Evolutionary conservation across 768 basidiomycete species (phyloP).

Genomic region (Agrocybe pediades): DNA sequence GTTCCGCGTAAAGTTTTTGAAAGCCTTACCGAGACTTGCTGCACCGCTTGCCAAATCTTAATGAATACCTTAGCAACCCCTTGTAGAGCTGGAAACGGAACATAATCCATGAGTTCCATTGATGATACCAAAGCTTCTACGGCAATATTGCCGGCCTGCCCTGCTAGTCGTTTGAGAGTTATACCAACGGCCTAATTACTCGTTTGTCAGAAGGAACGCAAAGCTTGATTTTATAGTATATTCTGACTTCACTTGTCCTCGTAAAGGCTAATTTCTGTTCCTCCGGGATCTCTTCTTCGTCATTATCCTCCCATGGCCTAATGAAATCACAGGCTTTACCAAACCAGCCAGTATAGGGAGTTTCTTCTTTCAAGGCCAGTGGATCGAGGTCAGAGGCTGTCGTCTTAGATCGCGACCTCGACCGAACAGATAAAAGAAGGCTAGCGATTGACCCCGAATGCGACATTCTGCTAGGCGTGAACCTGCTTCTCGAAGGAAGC

Average conservation of each 20-base stretch:
- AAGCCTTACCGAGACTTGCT: constrained; percentile 53
- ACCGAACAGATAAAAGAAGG: constrained; percentile 14
- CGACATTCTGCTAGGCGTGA: constrained; percentile 10
- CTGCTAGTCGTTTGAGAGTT: constrained; percentile 32
- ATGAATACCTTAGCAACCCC: constrained; percentile 48
- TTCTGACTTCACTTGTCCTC: constrained; percentile 31
- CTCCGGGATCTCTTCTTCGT: constrained; percentile 20
- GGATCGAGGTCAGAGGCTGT: constrained; percentile 4
- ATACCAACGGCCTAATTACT: constrained; percentile 27
- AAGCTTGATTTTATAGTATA: background rate
- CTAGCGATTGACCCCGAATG: constrained; percentile 22
- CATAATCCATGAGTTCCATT: constrained; percentile 40
- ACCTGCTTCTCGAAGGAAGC: constrained; percentile 5
- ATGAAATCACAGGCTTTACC: constrained; percentile 20
- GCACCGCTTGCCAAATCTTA: constrained; percentile 58
- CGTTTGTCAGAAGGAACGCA: background rate
- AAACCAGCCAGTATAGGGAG: constrained; percentile 21
- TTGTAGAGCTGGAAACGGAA: constrained; percentile 53
- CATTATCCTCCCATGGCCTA: constrained; percentile 23
- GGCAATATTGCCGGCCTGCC: constrained; percentile 32
- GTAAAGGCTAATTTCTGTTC: constrained; percentile 34
- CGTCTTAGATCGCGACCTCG: constrained; percentile 17
- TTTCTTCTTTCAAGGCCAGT: background rate
- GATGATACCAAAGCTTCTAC: constrained; percentile 38
- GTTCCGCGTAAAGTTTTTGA: too few species aligned